These are phyloP conservation scores for Exophiala bonariae DNA, from an alignment of 2,329 filamentous ascomycete genomes.

Conservation along the genomic window DNA sequence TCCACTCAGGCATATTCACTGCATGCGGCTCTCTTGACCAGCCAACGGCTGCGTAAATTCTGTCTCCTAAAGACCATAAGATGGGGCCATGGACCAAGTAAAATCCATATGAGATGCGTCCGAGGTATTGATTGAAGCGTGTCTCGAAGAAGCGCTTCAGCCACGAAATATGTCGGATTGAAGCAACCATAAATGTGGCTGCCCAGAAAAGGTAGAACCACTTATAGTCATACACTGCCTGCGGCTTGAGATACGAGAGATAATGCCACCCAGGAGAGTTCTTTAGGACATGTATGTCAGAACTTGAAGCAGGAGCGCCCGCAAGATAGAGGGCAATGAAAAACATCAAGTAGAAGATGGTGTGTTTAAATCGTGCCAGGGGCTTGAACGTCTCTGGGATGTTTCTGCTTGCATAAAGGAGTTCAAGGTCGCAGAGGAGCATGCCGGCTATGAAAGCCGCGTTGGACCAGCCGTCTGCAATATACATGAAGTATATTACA, in stretches of 20 bases:
- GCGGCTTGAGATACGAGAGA: conserved; percentile 52
- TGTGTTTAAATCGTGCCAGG: conserved; percentile 50
- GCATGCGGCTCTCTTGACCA: conserved; percentile 52
- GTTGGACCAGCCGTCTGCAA: conserved; percentile 64
- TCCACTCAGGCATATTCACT: conserved; percentile 57
- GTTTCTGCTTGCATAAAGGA: conserved; percentile 51
- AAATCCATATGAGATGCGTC: conserved; percentile 48
- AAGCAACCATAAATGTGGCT: conserved; percentile 56
- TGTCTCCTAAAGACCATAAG: conserved; percentile 58
- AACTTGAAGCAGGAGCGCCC: conserved; percentile 58
- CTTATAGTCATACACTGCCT: conserved; percentile 65
- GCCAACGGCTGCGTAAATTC: conserved; percentile 63
- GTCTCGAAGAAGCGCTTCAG: conserved; percentile 50
- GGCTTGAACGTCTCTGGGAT: conserved; percentile 52
- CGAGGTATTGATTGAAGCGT: conserved; percentile 45
- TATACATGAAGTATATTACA: conserved; percentile 66
- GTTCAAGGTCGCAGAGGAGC: conserved; percentile 62
- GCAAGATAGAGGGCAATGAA: conserved; percentile 56
- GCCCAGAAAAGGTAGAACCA: conserved; percentile 69
- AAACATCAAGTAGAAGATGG: conserved; percentile 57
- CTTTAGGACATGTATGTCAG: conserved; percentile 35
- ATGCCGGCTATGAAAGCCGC: conserved; percentile 63
- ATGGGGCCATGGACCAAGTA: conserved; percentile 50
- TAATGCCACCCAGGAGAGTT: conserved; percentile 24
- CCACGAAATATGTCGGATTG: conserved; percentile 58